Base-by-base conservation (phyloP, 805 yeast species). In the Cyberlindnera sargentensis region DNA sequence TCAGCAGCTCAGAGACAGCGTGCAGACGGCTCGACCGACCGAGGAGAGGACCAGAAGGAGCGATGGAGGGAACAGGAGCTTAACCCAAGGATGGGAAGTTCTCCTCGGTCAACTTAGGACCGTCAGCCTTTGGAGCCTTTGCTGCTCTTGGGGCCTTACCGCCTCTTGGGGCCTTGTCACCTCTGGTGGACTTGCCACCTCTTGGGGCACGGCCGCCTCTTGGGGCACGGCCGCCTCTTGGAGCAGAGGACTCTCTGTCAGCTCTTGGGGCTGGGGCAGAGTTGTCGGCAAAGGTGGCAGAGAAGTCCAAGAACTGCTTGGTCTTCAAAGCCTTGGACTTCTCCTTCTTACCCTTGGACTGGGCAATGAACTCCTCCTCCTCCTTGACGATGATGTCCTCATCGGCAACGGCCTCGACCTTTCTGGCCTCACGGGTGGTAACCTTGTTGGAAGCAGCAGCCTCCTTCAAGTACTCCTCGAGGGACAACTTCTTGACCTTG, bases 391-490 rank as follows among this genome's bases (percentile, higher is more conserved):
- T 67, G 61, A 75, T 69, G 67, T 80, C 83, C 46, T 75, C 78
- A 57, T 70, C 72, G 41, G 67, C 51, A 39, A 61, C 53, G 38
- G 57, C 64, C 50, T 61, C 64, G 51, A 56, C 60, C 52, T 65
- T 60, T 56, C 70, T 61, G 52, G 64, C 62, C 53, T 70, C 62
- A 48, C 60, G 56, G 37, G 52, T 49, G 34, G 70, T 47, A 58
- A 66, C 72, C 55, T 80, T 82, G 55, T 80, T 82, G 58, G 71
- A 65, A 48, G 68, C 61, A 61, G 71, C 65, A 62, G 72, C 66
- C 69, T 83, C 88, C 59, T 80, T 80, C 66, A 88, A 78, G 83
- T 85, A 91, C 61, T 89, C 95, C 60, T 82, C 88, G 61, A 86
- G 80, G 47, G 96, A 83, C 73, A 79, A 80, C 59, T 70, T 71